Conservation (phyloP, 169 alveolate species). For the Eimeria maxima region DNA sequence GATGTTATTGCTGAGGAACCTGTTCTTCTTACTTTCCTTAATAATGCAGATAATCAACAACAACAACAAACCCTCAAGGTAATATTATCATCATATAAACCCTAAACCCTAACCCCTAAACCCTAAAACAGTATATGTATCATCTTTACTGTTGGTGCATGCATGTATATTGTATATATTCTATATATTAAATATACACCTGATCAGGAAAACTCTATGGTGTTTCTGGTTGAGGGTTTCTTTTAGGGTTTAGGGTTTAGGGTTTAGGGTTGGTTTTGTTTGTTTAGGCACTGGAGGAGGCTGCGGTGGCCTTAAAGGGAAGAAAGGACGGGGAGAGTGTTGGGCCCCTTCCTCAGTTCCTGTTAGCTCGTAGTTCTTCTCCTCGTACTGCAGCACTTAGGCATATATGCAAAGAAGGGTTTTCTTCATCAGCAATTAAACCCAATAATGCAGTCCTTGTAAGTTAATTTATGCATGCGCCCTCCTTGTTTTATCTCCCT, state of each 20-base stretch:
- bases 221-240: neutral
- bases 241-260: neutral
- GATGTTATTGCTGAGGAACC: conserved; percentile 76
- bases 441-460: too few species aligned
- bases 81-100: neutral
- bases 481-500: too few species aligned
- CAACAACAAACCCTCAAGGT: neutral
- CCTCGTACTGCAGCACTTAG: conserved; percentile 19
- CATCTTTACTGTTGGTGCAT: too few species aligned
- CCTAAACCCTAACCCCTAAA: too few species aligned
- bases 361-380: neutral
- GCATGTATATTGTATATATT: neutral
- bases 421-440: neutral
- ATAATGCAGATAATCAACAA: neutral
- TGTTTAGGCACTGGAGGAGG: neutral
- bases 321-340: neutral
- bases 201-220: too few species aligned
- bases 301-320: neutral
- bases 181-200: neutral
- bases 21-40: conserved; percentile 55
- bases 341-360: conserved; percentile 25
- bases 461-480: too few species aligned
- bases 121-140: too few species aligned
- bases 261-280: neutral
- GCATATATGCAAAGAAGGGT: neutral